Evolutionary conservation across 176 grass and related monocot genomes (phyloP), one percentile per base, ranked within the genome.

Genomic region (Phyllostachys edulis): DNA sequence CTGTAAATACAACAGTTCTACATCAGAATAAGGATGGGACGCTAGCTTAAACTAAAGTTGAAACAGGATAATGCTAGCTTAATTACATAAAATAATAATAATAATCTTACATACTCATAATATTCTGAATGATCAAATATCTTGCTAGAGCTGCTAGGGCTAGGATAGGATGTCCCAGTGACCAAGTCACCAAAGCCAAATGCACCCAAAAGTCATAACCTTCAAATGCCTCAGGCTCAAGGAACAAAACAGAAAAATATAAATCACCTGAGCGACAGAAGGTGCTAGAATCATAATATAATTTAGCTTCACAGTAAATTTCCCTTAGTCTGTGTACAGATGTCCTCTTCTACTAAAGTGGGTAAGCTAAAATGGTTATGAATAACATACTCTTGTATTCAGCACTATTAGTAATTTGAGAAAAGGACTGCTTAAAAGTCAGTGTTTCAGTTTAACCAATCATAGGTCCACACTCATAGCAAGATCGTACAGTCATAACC

Each of bases 1-100:
- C 92, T 88, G 78, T 50, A 81, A 51, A 61, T 38, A 24, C 29
- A 83, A 51, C 39, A 82, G 26, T 67, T 86, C 3, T 27, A 66
- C 39, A 16, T 42, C 51, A 37, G 46, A 73, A 27, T 56, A 70
- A 71, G 67, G 52, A 15, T 55, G 49, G 15, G 4, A 51, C 5
- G 15, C 15, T 50, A 50, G 1, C 45, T 14, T 37, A 38, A 51
- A 80, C 18, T 38, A 37, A 50, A 29, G 5, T 67, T 67, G 11
- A 67, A 49, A 80, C 45, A 66, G 42, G 16, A 65, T 42, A 42
- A 3, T 79, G 5, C 56, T 63, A n/a, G 17, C 55, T 57, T 78
- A 63, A 59, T 61, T 14, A 37, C 73, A 51, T 49, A 6, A 23
- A 73, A 47, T 71, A 29, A 29, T 34, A 41, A 9, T n/a, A 52